Base-by-base conservation (phyloP, 257 asterid genomes). In the Scutellaria baicalensis region DNA sequence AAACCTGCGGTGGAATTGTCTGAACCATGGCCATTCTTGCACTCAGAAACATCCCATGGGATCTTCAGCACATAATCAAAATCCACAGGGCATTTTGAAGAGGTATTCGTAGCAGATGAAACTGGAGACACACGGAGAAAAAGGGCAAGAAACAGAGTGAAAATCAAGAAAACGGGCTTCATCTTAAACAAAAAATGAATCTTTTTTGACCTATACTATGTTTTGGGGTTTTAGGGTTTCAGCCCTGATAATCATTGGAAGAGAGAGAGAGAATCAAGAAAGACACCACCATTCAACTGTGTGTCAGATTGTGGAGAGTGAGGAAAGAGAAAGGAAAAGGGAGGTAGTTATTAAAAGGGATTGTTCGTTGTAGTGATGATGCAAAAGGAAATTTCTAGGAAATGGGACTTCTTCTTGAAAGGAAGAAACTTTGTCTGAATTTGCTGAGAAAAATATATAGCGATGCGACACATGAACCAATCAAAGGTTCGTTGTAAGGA, bases 21-120 rank as follows among this genome's bases (percentile, higher is more conserved):
- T 7, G 84, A 58, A 49, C 66, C 69, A 6, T 52, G 69, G 27
- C 60, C 44, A 35, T 51, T 71, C 56, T 75, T 76, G 78, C 98
- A 90, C 20, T 81, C 84, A 6, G 92, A 80, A 47, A 73, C 67
- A 6, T 85, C 83, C 97, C 98, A 92, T 73, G 96, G 93, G 49
- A 81, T 75, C 63, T 54, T 80, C 27, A 49, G 65, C 2, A 88
- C 91, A 75, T 92, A 92, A 16, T 66, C 83, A 5, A 88, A 84
- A 80, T 86, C 83, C 84, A 90, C 12, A 4, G 97, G 97, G 40
- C 97, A 92, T 11, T 69, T 70, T 61, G 80, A 18, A 57, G 88
- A 36, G 27, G 77, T 20, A 57, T 70, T 75, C 10, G 68, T 44
- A 65, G 69, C 56, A 61, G 85, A 47, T 10, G 63, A 66, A 74